Conservation (phyloP, 768 basidiomycete species). For the Panellus pusillus region DNA sequence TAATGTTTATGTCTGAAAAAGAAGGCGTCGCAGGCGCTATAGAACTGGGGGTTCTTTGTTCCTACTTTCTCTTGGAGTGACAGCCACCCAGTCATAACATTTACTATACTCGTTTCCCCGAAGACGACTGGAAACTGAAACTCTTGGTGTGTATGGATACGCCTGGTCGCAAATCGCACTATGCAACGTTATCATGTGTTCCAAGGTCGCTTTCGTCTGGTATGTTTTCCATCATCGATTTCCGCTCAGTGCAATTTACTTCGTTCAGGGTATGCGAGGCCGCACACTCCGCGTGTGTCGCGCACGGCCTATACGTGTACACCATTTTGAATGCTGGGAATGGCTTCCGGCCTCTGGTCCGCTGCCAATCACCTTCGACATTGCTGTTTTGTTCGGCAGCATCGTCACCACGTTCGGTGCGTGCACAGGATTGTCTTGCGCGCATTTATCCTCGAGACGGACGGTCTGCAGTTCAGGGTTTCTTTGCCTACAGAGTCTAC, state of each 20-base stretch:
- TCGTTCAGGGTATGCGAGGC: background rate
- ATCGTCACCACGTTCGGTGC: background rate
- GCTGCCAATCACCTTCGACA: background rate
- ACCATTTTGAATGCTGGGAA: background rate
- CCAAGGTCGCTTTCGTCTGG: conserved; percentile 2
- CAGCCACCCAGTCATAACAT: background rate
- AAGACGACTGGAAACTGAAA: background rate
- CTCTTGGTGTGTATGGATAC: background rate
- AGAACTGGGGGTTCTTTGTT: background rate
- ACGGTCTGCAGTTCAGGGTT: background rate
- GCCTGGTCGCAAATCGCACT: background rate
- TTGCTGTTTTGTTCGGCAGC: background rate
- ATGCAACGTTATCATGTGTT: background rate
- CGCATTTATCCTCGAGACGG: background rate
- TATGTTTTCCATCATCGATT: background rate
- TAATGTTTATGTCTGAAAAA: too few relatives aligned
- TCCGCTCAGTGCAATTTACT: background rate
- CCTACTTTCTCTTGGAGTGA: conserved; percentile 2
- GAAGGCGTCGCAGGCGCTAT: background rate
- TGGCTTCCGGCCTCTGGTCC: background rate
- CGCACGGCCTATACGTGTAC: background rate
- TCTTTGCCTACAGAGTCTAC: background rate
- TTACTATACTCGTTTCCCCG: conserved; percentile 1
- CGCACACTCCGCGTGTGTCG: background rate
- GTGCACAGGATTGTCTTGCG: background rate